Conservation (phyloP, 148 eudicot species). For the Amaranthus cruentus region DNA sequence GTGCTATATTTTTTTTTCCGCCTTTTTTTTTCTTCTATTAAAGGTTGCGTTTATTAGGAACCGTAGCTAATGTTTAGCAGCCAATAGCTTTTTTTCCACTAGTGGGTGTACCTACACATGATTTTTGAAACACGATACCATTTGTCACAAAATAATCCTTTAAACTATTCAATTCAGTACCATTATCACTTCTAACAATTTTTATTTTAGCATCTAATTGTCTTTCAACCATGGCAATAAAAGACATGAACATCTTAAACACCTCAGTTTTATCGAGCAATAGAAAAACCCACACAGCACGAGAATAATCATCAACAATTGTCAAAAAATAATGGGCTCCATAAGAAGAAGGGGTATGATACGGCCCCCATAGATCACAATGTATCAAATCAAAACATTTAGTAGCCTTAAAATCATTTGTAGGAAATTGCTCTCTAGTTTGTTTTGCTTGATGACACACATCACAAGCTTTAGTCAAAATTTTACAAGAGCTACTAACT, state of each 20-base stretch:
- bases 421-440: background rate
- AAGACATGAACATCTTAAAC: background rate
- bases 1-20: no score
- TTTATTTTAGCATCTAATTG: background rate
- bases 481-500: background rate
- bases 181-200: background rate
- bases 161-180: constrained; percentile 2
- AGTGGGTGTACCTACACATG: background rate
- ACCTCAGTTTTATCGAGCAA: constrained; percentile 4
- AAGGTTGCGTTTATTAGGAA: no score
- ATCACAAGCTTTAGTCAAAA: background rate
- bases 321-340: no score
- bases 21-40: no score
- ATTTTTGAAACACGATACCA: background rate
- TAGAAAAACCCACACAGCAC: constrained; percentile 2
- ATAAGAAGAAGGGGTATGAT: no score
- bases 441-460: background rate
- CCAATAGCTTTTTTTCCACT: no score
- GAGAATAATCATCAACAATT: constrained; percentile 14
- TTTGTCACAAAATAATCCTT: background rate
- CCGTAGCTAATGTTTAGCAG: no score
- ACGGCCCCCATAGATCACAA: no score
- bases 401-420: background rate
- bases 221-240: background rate
- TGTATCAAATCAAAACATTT: background rate